phyloP scores from a whole-genome alignment of 169 alveolate species.

The Hepatocystis sp. region DNA sequence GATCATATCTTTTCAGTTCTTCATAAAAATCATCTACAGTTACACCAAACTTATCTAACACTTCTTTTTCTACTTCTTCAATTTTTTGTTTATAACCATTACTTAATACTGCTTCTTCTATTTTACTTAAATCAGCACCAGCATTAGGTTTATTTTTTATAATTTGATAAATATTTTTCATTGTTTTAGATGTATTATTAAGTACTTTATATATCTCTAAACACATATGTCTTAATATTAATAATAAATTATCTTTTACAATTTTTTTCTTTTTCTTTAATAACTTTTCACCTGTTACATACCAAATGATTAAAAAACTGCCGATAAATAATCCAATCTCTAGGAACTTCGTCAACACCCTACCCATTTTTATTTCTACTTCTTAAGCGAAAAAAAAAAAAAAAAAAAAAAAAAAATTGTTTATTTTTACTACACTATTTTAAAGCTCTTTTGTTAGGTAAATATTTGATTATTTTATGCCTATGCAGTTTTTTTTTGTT shows the following conservation, averaged over 20 bases:
- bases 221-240: slow-evolving; percentile 40
- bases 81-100: slow-evolving; percentile 57
- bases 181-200: slow-evolving; percentile 43
- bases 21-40: slow-evolving; percentile 67
- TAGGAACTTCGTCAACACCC: slow-evolving; percentile 6
- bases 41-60: slow-evolving; percentile 36
- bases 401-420: no score
- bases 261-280: slow-evolving; percentile 27
- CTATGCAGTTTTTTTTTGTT: no score
- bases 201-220: slow-evolving; percentile 46
- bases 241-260: slow-evolving; percentile 42
- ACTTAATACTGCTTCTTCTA: slow-evolving; percentile 56
- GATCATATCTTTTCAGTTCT: slow-evolving; percentile 54
- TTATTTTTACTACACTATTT: no score
- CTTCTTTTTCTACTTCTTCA: slow-evolving; percentile 65
- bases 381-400: background rate
- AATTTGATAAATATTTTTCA: slow-evolving; percentile 47
- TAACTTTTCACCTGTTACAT: slow-evolving; percentile 42
- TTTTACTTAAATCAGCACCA: slow-evolving; percentile 31
- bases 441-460: no score
- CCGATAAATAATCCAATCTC: slow-evolving; percentile 38
- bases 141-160: slow-evolving; percentile 50
- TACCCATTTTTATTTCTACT: slow-evolving; percentile 19
- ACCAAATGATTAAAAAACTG: slow-evolving; percentile 50
- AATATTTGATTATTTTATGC: no score